Conservation (phyloP, 1,139 yeast species). For the Debaryomycetaceae sp. region DNA sequence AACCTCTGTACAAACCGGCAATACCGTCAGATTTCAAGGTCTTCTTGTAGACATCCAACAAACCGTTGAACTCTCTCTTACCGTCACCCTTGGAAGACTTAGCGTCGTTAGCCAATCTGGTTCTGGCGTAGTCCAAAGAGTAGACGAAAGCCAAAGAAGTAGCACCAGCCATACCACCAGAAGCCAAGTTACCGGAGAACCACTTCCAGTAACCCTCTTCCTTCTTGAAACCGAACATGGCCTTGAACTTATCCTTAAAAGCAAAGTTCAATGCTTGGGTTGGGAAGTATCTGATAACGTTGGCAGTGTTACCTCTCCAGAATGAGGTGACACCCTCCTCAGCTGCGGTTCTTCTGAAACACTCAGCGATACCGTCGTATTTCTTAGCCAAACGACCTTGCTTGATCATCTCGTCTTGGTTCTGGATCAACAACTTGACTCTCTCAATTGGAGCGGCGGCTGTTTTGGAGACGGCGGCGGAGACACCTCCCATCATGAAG, state of each 20-base stretch:
- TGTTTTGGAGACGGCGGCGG: constrained; percentile 56
- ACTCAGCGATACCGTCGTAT: constrained; percentile 49
- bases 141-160: constrained; percentile 52
- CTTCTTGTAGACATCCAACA: constrained; percentile 52
- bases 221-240: constrained; percentile 52
- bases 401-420: constrained; percentile 53
- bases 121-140: constrained; percentile 55
- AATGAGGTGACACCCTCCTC: constrained; percentile 50
- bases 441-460: constrained; percentile 57
- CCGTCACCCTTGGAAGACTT: constrained; percentile 49
- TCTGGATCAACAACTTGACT: constrained; percentile 52
- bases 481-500: constrained; percentile 54
- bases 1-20: constrained; percentile 58
- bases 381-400: constrained; percentile 51
- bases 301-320: constrained; percentile 60
- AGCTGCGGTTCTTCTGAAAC: constrained; percentile 53
- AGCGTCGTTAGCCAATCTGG: constrained; percentile 55
- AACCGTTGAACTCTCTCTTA: constrained; percentile 52
- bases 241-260: constrained; percentile 52
- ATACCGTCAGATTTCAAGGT: constrained; percentile 53
- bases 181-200: constrained; percentile 56
- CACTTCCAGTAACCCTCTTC: constrained; percentile 48
- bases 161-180: constrained; percentile 58
- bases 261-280: constrained; percentile 54
- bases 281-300: constrained; percentile 55